These are phyloP conservation scores for Russula dissimulans DNA, from an alignment of 768 basidiomycete species.

Conservation along the genomic window DNA sequence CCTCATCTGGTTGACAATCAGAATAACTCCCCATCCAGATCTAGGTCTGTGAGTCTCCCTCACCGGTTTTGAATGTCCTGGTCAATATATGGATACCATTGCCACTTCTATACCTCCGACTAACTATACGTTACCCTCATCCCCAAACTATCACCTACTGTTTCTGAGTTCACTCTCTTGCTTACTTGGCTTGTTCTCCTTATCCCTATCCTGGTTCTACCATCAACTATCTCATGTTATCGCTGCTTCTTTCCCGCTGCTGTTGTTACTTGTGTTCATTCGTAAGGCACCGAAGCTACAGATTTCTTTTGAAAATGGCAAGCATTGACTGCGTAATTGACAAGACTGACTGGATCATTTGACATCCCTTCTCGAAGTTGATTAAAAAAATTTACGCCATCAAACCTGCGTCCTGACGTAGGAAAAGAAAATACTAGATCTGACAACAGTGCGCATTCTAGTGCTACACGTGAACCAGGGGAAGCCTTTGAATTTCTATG, in stretches of 20 bases:
- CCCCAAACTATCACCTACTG: neutral
- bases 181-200: neutral
- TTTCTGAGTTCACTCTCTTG: neutral
- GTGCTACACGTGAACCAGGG: too few species aligned
- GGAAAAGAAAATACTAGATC: neutral
- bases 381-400: too few species aligned
- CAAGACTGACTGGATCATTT: neutral
- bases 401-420: neutral
- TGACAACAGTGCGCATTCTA: too few species aligned
- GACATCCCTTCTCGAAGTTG: neutral
- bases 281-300: neutral
- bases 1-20: neutral
- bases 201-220: neutral
- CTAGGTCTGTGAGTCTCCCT: slow-evolving; percentile 11
- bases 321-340: neutral
- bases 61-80: neutral
- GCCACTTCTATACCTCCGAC: neutral
- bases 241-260: neutral
- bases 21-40: neutral
- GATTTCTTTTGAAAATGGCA: neutral
- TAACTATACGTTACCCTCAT: neutral
- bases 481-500: too few species aligned
- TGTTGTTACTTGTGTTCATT: slow-evolving; percentile 4
- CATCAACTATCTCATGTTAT: neutral
- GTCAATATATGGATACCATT: slow-evolving; percentile 13